Evolutionary conservation across 306 rosid genomes (phyloP), one percentile per base, ranked within the genome.

Genomic region (Vicia sativa): DNA sequence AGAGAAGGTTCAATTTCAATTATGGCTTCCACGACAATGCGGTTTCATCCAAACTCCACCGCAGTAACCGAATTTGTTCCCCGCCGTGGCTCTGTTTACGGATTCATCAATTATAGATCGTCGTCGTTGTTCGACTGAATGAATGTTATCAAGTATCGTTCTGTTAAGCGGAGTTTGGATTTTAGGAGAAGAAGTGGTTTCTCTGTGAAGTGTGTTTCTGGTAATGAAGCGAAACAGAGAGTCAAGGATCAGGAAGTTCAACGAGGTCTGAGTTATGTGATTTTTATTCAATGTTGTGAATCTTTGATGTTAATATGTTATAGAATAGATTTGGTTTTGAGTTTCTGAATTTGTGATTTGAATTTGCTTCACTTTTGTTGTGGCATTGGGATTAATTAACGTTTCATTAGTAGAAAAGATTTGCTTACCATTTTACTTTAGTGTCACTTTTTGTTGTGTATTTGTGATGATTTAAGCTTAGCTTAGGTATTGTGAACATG

Each of bases 21-120:
- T 78, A 87, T 88, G 97, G 91, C 90, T 9, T 79, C 86, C 6
- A 75, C 85, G 28, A 77, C 87, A 77, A 81, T 89, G 70, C 96
- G 81, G 13, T 84, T 88, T 50, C 76, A 95, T 7, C 65, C 81
- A 8, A 78, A 69, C 34, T 71, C 77, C 66, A 56, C 72, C 64
- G 11, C 70, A 25, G 64, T 8, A 44, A 35, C 79, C 4, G 77
- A 70, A 45, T 53, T 89, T 2, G 55, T 74, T 65, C 62, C 80
- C 38, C 79, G 71, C n/a, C 59, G 80, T 67, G 73, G 76, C 45
- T 80, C 92, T 9, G 29, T 74, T 50, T 68, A 88, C 15, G 65
- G 68, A 31, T 15, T 88, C 49, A 42, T 86, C 56, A 78, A 56
- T 62, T 56, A 65, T 12, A 67, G 74, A 58, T 68, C 76, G 54